These are phyloP conservation scores for Cytidiella melzeri DNA, from an alignment of 768 basidiomycete genomes.

Conservation along the genomic window DNA sequence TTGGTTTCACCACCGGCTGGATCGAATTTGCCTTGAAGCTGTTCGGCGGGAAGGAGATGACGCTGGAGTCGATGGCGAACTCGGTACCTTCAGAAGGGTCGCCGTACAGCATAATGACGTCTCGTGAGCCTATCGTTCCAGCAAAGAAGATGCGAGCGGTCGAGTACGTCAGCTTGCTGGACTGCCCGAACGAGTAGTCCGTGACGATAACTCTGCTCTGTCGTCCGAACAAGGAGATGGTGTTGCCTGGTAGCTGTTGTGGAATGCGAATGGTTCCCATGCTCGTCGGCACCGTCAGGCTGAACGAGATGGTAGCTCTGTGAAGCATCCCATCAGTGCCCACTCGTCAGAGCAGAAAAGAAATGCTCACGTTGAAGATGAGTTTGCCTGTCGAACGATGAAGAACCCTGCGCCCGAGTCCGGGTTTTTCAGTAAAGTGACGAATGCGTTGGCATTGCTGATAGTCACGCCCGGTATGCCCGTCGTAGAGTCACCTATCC, in stretches of 20 bases:
- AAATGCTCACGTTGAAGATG: slow-evolving; percentile 53
- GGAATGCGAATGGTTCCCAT: slow-evolving; percentile 52
- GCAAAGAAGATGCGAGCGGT: slow-evolving; percentile 72
- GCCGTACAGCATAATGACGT: slow-evolving; percentile 37
- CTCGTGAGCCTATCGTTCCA: slow-evolving; percentile 35
- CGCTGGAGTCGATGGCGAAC: slow-evolving; percentile 32
- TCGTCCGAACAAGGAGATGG: slow-evolving; percentile 59
- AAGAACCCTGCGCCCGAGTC: slow-evolving; percentile 64
- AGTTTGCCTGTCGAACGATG: slow-evolving; percentile 60
- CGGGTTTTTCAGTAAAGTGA: slow-evolving; percentile 61
- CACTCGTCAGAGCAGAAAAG: background rate
- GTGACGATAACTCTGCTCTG: slow-evolving; percentile 71
- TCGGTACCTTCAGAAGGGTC: slow-evolving; percentile 29
- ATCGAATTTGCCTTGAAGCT: slow-evolving; percentile 31
- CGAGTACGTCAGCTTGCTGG: slow-evolving; percentile 51
- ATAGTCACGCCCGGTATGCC: slow-evolving; percentile 34
- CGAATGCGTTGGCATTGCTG: slow-evolving; percentile 45
- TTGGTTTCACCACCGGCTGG: slow-evolving; percentile 51
- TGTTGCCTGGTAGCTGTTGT: slow-evolving; percentile 30
- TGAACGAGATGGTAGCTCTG: slow-evolving; percentile 49
- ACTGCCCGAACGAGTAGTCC: slow-evolving; percentile 66
- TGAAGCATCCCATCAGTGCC: slow-evolving; percentile 1
- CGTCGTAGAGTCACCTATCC: slow-evolving; percentile 56
- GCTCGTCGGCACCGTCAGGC: slow-evolving; percentile 51
- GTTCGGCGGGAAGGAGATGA: slow-evolving; percentile 43